Percentiles rank a stretch among this genome's conserved stretches.
phyloP scores from a whole-genome alignment of 306 rosid species.

The Dalbergia oliveri region DNA sequence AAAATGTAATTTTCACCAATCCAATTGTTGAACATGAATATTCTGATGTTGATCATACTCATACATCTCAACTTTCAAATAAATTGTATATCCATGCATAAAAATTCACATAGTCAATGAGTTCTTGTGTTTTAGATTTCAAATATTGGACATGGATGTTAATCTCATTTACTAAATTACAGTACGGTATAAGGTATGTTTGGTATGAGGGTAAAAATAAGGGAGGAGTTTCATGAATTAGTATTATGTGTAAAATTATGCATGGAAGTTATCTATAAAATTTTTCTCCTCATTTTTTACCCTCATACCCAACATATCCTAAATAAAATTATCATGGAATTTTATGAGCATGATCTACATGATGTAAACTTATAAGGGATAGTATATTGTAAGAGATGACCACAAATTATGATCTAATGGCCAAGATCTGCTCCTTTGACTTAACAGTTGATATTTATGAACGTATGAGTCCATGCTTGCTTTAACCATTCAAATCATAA shows the following conservation, averaged over 20 bases:
- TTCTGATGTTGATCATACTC: conserved; percentile 20
- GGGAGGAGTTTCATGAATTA: no score
- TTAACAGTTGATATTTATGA: background rate
- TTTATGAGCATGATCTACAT: conserved; percentile 22
- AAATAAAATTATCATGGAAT: conserved; percentile 11
- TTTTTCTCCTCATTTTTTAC: no score
- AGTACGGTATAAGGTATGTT: background rate
- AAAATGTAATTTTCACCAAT: background rate
- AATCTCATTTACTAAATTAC: conserved; percentile 17
- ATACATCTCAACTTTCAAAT: background rate
- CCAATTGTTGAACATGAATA: background rate
- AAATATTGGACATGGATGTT: background rate
- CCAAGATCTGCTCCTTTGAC: background rate
- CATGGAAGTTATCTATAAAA: no score
- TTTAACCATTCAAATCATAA: conserved; percentile 12
- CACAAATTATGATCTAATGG: background rate
- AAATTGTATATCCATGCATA: background rate
- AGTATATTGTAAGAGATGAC: background rate
- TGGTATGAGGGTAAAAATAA: no score
- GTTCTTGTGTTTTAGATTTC: background rate
- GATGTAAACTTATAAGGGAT: background rate
- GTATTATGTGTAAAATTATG: no score
- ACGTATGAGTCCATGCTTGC: background rate
- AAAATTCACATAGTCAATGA: background rate
- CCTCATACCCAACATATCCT: no score